Evolutionary conservation across 2,329 filamentous ascomycete species (phyloP).

Genomic region (Hypomyces perniciosus): DNA sequence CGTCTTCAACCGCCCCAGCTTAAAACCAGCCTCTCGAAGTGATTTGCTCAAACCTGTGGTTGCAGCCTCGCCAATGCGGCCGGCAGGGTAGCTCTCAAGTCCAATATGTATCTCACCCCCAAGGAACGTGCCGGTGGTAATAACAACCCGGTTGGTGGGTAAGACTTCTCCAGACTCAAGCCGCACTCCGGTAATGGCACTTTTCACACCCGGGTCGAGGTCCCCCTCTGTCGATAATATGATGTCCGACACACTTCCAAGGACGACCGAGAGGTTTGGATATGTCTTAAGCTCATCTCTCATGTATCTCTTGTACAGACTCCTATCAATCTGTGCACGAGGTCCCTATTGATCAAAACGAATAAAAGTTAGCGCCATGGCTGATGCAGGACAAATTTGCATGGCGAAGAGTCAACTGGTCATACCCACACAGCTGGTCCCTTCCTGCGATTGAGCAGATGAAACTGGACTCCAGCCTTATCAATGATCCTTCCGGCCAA

Average conservation of each 20-base stretch:
- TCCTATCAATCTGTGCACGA: slow-evolving; percentile 88
- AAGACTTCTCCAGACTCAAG: slow-evolving; percentile 84
- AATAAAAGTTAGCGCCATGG: neutral
- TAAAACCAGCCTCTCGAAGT: slow-evolving; percentile 79
- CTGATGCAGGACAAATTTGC: neutral
- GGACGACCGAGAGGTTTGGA: slow-evolving; percentile 70
- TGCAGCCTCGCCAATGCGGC: slow-evolving; percentile 88
- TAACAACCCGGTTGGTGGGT: slow-evolving; percentile 74
- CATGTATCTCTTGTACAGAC: slow-evolving; percentile 87
- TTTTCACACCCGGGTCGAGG: slow-evolving; percentile 42
- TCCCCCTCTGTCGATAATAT: slow-evolving; percentile 51
- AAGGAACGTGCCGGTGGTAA: slow-evolving; percentile 93
- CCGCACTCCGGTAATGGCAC: slow-evolving; percentile 75
- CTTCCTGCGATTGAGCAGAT: slow-evolving; percentile 79
- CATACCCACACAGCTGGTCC: slow-evolving; percentile 85
- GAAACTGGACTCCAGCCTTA: slow-evolving; percentile 91
- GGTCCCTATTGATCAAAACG: slow-evolving; percentile 52
- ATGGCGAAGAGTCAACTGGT: neutral
- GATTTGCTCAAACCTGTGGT: slow-evolving; percentile 92
- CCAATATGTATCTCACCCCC: slow-evolving; percentile 97
- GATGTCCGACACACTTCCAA: slow-evolving; percentile 89
- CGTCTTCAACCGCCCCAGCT: slow-evolving; percentile 86
- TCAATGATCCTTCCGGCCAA: slow-evolving; percentile 84
- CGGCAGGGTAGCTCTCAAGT: slow-evolving; percentile 74
- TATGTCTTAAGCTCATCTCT: slow-evolving; percentile 74